Percentiles rank a stretch among this genome's conserved stretches.
These are phyloP conservation scores for Craterostigma plantagineum DNA, from an alignment of 257 asterid genomes.

Conservation along the genomic window DNA sequence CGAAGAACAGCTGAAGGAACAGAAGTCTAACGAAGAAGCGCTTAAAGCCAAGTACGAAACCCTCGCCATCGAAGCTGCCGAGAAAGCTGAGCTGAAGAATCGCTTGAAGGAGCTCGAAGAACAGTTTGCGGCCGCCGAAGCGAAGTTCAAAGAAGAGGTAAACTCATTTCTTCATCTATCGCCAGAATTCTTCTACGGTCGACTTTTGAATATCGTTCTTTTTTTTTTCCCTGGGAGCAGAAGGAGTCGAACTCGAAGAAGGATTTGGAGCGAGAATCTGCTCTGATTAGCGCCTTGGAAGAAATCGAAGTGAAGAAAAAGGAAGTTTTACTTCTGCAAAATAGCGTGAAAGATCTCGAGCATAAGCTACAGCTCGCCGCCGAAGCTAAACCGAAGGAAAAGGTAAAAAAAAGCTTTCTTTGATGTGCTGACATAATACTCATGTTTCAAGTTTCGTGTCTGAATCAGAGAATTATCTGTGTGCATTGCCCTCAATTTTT, in stretches of 20 bases:
- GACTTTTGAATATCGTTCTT: too few relatives aligned
- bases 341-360: conserved; percentile 40
- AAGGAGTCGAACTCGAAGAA: conserved; percentile 29
- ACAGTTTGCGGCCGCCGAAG: conserved; percentile 33
- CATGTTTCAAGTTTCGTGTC: neutral
- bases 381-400: conserved; percentile 48
- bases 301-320: conserved; percentile 51
- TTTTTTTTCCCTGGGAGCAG: conserved; percentile 18
- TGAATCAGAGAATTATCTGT: too few relatives aligned
- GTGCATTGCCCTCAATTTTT: neutral
- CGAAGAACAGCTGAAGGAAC: conserved; percentile 66
- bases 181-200: too few relatives aligned
- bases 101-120: conserved; percentile 46
- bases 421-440: too few relatives aligned
- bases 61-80: conserved; percentile 29
- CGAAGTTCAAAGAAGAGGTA: conserved; percentile 40
- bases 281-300: conserved; percentile 27
- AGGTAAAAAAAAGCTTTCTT: conserved; percentile 15
- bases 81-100: conserved; percentile 37
- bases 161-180: neutral
- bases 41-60: conserved; percentile 40
- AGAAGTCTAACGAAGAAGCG: conserved; percentile 31
- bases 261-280: conserved; percentile 38
- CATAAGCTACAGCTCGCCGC: conserved; percentile 35
- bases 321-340: conserved; percentile 28